Base-by-base conservation (phyloP, 1,139 yeast genomes). In the Pichia sp. region DNA sequence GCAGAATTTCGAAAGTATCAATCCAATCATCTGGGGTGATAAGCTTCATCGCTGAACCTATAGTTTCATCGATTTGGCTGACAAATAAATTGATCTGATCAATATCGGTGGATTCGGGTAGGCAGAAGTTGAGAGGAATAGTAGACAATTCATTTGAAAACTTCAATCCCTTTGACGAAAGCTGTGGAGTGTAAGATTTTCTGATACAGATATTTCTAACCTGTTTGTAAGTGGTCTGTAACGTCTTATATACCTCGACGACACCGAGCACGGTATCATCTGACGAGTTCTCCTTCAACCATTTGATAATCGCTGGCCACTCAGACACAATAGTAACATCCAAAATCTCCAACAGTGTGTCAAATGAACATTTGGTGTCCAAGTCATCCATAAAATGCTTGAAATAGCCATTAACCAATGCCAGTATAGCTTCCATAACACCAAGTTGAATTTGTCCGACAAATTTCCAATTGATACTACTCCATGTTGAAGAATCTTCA, bases 21-120 rank as follows among this genome's bases (percentile, higher is more conserved):
- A 86, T 67, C 96, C 97, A 91, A 52, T 88, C 95, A 42, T 72
- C 75, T 14, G 77, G 58, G 23, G 75, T 68, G 19, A 84, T 72
- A 17, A 77, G 71, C 22, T 64, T 66, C 51, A 82, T 77, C 31
- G 81, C 68, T 4, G 73, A 72, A 1, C 74, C 66, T 28, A 83
- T 69, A 9, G 85, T 63, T 25, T 67, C 63, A 57, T 91, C 91
- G 42, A 88, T 59, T 35, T 72, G 72, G 42, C 72, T 73, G 23
- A 86, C 64, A 56, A 83, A 74, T 46, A 67, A 60, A 47, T 76
- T 78, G 52, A 80, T 60, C 41, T 66, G 65, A 19, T 55, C 53
- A 9, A 64, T 53, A 40, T 70, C 72, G 4, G 21, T 23, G 18
- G 37, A 31, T 6, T 35, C 27, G 12, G 60, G 59, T n/a, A 56